phyloP scores from a whole-genome alignment of 768 basidiomycete species.

The Chiua virens region DNA sequence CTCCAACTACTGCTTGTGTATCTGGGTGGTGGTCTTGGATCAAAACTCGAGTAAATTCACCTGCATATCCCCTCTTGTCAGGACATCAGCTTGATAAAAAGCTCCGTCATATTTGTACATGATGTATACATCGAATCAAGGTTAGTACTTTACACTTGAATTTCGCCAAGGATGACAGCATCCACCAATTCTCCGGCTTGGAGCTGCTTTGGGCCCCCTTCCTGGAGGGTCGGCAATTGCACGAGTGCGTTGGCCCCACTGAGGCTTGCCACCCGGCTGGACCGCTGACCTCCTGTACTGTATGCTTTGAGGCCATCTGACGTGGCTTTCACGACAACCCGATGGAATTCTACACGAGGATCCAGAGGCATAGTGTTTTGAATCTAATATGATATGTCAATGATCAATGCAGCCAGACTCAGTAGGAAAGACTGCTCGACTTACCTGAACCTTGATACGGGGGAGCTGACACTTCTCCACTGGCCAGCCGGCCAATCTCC shows the following conservation, averaged over 20 bases:
- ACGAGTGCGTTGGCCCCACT: conserved; percentile 80
- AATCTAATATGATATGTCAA: conserved; percentile 38
- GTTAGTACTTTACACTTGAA: conserved; percentile 32
- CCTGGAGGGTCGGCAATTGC: conserved; percentile 52
- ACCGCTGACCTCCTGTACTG: conserved; percentile 86
- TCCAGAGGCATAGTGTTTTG: conserved; percentile 66
- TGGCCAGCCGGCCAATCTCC: conserved; percentile 70
- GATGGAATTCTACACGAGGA: conserved; percentile 79
- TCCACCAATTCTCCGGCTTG: conserved; percentile 55
- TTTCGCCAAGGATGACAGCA: conserved; percentile 70
- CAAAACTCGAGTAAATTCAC: too few relatives aligned
- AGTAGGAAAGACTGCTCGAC: conserved; percentile 12
- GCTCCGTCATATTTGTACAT: too few relatives aligned
- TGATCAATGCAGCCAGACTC: not conserved
- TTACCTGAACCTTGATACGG: conserved; percentile 62
- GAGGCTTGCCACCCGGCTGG: conserved; percentile 78
- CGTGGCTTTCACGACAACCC: conserved; percentile 56
- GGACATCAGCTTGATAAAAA: too few relatives aligned
- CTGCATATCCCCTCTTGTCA: too few relatives aligned
- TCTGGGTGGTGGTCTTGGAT: too few relatives aligned
- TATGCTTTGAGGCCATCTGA: conserved; percentile 55
- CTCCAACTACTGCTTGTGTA: too few relatives aligned
- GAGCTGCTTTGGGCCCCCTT: conserved; percentile 37
- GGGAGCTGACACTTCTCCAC: conserved; percentile 54
- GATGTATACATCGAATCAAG: too few relatives aligned